phyloP scores from a whole-genome alignment of 1,284 basidiomycete species.

The Cryptococcus jaspeensis region DNA sequence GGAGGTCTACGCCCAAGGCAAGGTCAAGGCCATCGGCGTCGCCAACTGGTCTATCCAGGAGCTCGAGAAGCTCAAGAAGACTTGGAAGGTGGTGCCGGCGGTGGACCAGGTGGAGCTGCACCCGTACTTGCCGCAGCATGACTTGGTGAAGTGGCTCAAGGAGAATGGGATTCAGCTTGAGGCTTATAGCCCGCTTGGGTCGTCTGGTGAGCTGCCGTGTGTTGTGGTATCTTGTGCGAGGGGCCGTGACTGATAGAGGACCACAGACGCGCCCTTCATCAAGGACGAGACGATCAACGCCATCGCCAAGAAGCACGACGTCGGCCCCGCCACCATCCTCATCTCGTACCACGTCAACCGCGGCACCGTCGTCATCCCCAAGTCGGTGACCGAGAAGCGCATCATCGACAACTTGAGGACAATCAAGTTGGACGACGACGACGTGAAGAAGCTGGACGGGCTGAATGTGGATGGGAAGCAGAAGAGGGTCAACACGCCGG shows the following conservation, averaged over 20 bases:
- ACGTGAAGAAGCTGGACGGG: slow-evolving; percentile 62
- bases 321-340: slow-evolving; percentile 59
- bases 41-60: slow-evolving; percentile 30
- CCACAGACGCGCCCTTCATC: slow-evolving; percentile 59
- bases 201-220: slow-evolving; percentile 56
- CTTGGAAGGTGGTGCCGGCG: slow-evolving; percentile 64
- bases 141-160: slow-evolving; percentile 66
- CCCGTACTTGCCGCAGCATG: slow-evolving; percentile 67
- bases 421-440: slow-evolving; percentile 59
- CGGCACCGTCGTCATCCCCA: slow-evolving; percentile 65
- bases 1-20: slow-evolving; percentile 56
- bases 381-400: slow-evolving; percentile 66
- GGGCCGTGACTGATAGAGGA: not conserved
- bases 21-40: slow-evolving; percentile 57
- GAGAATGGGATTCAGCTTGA: slow-evolving; percentile 69
- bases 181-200: slow-evolving; percentile 83
- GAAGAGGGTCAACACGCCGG: slow-evolving; percentile 37
- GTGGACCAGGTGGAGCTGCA: slow-evolving; percentile 73
- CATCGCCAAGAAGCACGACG: slow-evolving; percentile 63
- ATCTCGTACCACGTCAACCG: slow-evolving; percentile 49
- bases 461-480: slow-evolving; percentile 59
- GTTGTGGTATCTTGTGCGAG: too few species aligned
- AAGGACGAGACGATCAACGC: slow-evolving; percentile 64
- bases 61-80: slow-evolving; percentile 56
- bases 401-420: slow-evolving; percentile 64